phyloP scores from a whole-genome alignment of 2,329 filamentous ascomycete genomes.

The Clonostachys chloroleuca region DNA sequence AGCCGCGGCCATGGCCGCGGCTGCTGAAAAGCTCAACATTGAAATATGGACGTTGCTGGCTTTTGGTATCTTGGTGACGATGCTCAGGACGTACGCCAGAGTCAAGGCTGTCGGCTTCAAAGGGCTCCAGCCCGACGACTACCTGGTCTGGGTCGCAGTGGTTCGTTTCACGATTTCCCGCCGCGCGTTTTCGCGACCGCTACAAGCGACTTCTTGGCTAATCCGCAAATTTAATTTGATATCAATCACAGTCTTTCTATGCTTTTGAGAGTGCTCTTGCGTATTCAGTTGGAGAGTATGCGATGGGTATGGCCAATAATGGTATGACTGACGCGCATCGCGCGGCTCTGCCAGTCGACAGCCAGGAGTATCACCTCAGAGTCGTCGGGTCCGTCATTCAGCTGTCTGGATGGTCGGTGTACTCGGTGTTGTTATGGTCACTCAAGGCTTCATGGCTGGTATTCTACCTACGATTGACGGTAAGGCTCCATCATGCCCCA shows the following conservation, averaged over 20 bases:
- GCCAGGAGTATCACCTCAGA: slow-evolving; percentile 15
- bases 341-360: not conserved
- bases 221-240: not conserved
- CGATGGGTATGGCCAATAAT: too few relatives aligned
- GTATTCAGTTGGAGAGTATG: not conserved
- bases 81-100: slow-evolving; percentile 38
- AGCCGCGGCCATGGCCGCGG: too few relatives aligned
- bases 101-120: slow-evolving; percentile 34
- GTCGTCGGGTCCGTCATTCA: slow-evolving; percentile 52
- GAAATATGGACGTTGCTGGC: slow-evolving; percentile 29
- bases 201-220: too few relatives aligned
- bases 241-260: not conserved
- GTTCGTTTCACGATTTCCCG: too few relatives aligned
- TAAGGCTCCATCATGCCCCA: too few relatives aligned
- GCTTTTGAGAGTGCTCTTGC: not conserved
- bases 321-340: not conserved
- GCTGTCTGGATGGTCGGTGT: slow-evolving; percentile 49
- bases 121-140: slow-evolving; percentile 45
- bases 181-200: too few relatives aligned
- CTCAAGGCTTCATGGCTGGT: slow-evolving; percentile 52
- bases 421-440: slow-evolving; percentile 47
- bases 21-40: not conserved
- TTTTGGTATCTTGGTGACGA: slow-evolving; percentile 38
- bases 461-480: slow-evolving; percentile 50
- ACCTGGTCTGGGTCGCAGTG: slow-evolving; percentile 8